phyloP scores from a whole-genome alignment of 169 alveolate genomes.

The Neospora caninum region DNA sequence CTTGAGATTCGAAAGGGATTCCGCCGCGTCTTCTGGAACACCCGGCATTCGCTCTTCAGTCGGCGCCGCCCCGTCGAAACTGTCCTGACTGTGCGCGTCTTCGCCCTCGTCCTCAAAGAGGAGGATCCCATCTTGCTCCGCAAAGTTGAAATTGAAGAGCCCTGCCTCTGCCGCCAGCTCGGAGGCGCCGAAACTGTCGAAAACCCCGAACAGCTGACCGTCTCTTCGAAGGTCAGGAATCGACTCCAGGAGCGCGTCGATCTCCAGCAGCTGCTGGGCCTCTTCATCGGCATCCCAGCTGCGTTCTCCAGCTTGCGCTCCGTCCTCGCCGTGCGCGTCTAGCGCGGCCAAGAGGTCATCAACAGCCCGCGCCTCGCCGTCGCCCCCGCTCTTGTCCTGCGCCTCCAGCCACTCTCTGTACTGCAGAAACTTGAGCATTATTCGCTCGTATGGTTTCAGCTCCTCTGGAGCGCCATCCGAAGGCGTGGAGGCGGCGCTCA shows the following conservation, averaged over 20 bases:
- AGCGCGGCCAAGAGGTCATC: background rate
- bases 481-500: background rate
- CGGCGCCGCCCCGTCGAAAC: background rate
- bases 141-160: background rate
- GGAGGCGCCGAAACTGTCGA: background rate
- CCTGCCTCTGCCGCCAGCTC: background rate
- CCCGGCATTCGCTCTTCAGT: background rate
- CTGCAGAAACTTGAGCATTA: background rate
- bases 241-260: background rate
- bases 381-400: background rate
- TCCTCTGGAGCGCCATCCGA: background rate
- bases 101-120: background rate
- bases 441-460: constrained; percentile 12
- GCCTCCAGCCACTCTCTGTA: background rate
- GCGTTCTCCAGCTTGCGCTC: background rate
- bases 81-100: background rate
- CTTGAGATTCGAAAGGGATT: no score
- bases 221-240: background rate
- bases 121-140: background rate
- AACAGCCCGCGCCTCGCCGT: background rate
- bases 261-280: background rate
- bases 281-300: background rate
- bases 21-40: no score
- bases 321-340: background rate
- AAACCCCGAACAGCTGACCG: background rate